phyloP scores from a whole-genome alignment of 1,284 basidiomycete genomes.

The Schizophyllum commune region DNA sequence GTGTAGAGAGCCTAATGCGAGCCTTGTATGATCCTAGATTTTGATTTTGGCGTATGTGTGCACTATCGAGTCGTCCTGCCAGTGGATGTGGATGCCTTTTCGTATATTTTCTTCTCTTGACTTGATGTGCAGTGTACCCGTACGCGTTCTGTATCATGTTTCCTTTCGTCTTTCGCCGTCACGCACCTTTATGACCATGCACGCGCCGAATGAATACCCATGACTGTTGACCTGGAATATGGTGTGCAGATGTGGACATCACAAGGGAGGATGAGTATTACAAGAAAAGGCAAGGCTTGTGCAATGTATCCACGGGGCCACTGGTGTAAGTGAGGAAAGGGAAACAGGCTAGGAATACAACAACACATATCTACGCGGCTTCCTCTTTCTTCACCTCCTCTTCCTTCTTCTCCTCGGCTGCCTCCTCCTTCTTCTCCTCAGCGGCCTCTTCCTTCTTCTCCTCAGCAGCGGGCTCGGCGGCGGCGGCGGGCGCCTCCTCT shows the following conservation, averaged over 20 bases:
- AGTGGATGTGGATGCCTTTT: background rate
- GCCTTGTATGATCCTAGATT: background rate
- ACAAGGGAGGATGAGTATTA: background rate
- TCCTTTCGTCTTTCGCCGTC: background rate
- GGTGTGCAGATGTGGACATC: background rate
- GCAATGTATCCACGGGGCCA: background rate
- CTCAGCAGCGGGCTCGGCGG: slow-evolving; percentile 20
- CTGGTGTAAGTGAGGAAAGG: background rate
- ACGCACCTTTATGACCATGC: background rate
- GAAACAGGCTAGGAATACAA: background rate
- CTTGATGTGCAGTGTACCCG: background rate
- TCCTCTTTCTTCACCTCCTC: slow-evolving; percentile 20
- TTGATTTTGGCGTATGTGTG: background rate
- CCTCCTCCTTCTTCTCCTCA: slow-evolving; percentile 20
- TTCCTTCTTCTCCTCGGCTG: slow-evolving; percentile 21
- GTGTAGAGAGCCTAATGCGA: background rate
- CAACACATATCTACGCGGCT: slow-evolving; percentile 4
- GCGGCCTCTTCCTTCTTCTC: slow-evolving; percentile 22
- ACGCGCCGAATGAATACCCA: background rate
- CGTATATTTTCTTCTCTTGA: background rate
- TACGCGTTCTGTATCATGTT: background rate
- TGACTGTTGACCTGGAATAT: background rate
- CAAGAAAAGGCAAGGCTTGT: background rate
- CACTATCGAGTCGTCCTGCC: background rate
- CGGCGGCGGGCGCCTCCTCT: slow-evolving; percentile 19